Base-by-base conservation (phyloP, 495 filamentous ascomycete species). In the Mycothermus thermophilus region DNA sequence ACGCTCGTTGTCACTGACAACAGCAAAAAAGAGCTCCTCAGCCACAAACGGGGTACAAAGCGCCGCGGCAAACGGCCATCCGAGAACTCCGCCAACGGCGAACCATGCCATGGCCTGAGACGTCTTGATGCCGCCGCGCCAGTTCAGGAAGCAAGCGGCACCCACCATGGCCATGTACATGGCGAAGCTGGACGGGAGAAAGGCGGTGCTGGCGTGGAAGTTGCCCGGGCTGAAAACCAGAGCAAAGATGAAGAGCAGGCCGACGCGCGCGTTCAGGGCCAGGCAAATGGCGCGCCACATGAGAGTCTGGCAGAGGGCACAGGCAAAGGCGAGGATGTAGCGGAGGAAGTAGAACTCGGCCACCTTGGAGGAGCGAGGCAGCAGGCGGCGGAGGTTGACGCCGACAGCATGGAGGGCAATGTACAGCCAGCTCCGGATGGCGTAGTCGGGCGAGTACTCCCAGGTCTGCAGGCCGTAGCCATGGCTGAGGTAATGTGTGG, bases 401-500 rank as follows among this genome's bases (percentile, higher is more conserved):
- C 80, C 55, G 25, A 77, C 46, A 30, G 84, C 81, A 60, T 99
- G 88, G 7, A 95, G 55, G n/a, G 66, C 75, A 17, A 92, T 64
- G 52, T 99, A 99, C 20, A 83, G 68, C 92, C 92, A 99, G 61
- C 84, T 94, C 35, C 92, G 79, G 47, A 99, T 93, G 20, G 83
- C 83, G 55, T 83, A 96, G 30, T 86, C 79, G 1, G 92, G 92
- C 0, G 88, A 93, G 59, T 96, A 99, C 55, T 99, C 92, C 92
- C 92, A 99, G 11, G 92, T 99, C 59, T 99, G 83, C 22, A 96
- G 62, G 19, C 92, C 92, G 51, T 88, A 87, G 50, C 83, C 82
- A 64, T 94, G 85, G 40, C 73, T 75, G 19, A 99, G 71, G 54
- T 95, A 99, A 58, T 99, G 92, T 0, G 85, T 75, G 1, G 92